Evolutionary conservation across 2,329 filamentous ascomycete genomes (phyloP).

Genomic region (Aureobasidium uvarum): DNA sequence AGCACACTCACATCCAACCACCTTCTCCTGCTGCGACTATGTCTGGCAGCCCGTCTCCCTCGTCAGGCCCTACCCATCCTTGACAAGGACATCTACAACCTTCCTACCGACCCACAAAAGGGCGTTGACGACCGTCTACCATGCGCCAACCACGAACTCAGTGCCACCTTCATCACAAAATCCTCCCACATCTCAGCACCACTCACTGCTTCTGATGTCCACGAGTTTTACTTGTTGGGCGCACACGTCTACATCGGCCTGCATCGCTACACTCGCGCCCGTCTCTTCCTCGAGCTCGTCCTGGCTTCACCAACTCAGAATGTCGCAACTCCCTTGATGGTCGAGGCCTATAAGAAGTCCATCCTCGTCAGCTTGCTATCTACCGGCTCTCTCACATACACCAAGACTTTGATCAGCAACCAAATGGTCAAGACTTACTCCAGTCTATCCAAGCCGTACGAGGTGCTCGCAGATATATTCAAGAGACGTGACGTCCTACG

Average conservation of each 20-base stretch:
- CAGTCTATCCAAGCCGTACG: conserved; percentile 66
- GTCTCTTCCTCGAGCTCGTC: conserved; percentile 49
- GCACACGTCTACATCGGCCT: conserved; percentile 50
- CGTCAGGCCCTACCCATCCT: conserved; percentile 60
- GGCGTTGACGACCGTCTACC: conserved; percentile 43
- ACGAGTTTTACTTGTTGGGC: conserved; percentile 55
- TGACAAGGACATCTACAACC: conserved; percentile 64
- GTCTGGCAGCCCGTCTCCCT: conserved; percentile 55
- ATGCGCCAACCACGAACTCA: conserved; percentile 45
- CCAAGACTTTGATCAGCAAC: conserved; percentile 58
- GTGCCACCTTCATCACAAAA: conserved; percentile 59
- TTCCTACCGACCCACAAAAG: conserved; percentile 48
- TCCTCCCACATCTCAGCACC: conserved; percentile 58
- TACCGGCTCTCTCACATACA: conserved; percentile 57
- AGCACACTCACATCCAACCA: conserved; percentile 66
- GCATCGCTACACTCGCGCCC: conserved; percentile 46
- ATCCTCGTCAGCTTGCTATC: conserved; percentile 71
- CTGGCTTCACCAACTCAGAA: conserved; percentile 66
- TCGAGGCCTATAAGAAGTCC: conserved; percentile 92
- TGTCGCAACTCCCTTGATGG: conserved; percentile 67
- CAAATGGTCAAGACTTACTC: conserved; percentile 58
- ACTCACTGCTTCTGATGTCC: conserved; percentile 54
- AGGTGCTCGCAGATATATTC: conserved; percentile 68
- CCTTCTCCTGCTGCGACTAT: conserved; percentile 57
- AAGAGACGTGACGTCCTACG: conserved; percentile 56